phyloP scores from a whole-genome alignment of 2,329 filamentous ascomycete genomes.

The Beauveria pseudobassiana region DNA sequence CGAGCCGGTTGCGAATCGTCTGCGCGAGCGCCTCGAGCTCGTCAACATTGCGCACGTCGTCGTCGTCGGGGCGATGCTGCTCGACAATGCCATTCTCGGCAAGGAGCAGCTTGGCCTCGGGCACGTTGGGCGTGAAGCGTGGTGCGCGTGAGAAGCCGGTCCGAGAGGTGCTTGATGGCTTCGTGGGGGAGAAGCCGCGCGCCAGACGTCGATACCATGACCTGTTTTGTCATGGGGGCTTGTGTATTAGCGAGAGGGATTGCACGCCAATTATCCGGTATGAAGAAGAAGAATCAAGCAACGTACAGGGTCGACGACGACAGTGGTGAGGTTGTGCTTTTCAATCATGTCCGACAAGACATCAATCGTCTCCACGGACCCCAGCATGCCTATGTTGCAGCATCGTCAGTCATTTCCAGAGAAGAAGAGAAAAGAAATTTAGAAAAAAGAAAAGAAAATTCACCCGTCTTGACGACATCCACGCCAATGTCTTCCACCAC shows the following conservation, averaged over 20 bases:
- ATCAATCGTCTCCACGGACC: constrained; percentile 29
- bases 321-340: constrained; percentile 22
- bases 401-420: not conserved
- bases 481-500: constrained; percentile 77
- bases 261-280: too few species aligned
- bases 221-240: constrained; percentile 39
- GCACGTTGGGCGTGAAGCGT: constrained; percentile 70
- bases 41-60: constrained; percentile 44
- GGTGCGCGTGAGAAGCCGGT: constrained; percentile 55
- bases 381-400: constrained; percentile 29
- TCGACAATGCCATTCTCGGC: constrained; percentile 35
- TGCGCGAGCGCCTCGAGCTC: constrained; percentile 65
- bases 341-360: constrained; percentile 25
- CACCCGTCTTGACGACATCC: constrained; percentile 89
- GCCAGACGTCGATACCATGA: constrained; percentile 87
- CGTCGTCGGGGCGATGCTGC: constrained; percentile 14
- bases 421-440: too few species aligned
- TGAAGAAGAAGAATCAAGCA: not conserved
- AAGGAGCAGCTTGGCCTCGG: constrained; percentile 63
- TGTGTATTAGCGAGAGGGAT: not conserved
- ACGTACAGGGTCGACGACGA: constrained; percentile 33
- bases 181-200: constrained; percentile 57
- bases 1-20: constrained; percentile 52
- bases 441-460: constrained; percentile 16
- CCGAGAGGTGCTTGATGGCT: constrained; percentile 54